Evolutionary conservation across 2,329 filamentous ascomycete species (phyloP), one percentile per base, ranked within the genome.

Genomic region (Scytalidium sp.): DNA sequence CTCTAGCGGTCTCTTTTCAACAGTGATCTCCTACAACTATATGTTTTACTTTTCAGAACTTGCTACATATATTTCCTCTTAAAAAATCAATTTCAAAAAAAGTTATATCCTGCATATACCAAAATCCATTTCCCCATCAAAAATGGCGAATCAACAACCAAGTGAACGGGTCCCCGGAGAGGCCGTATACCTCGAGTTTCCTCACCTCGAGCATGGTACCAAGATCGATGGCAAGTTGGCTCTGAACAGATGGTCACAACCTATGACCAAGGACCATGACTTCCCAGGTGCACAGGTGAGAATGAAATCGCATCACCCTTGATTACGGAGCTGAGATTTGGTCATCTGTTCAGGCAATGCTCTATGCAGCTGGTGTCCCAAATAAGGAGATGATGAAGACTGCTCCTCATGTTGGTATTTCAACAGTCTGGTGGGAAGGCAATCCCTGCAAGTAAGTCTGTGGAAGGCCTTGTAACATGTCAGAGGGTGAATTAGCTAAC

Each of bases 381-480:
- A 82, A 90, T 64, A 79, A 83, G 61, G 77, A 94, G 49, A 83
- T 85, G 63, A 96, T 97, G 89, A 92, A 93, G 71, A 93, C 80
- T 50, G 87, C 88, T 47, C 90, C 93, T 11, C 93, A 97, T 56
- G 88, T 97, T 21, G 93, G 93, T 50, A 83, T 97, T 64, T 87
- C 91, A 7, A 91, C 88, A 4, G 89, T 97, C 3, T 97, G 92
- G 92, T 97, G 92, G 92, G 91, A 97, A 70, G 93, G 93, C 22
- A 97, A 97, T 66, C 90, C 93, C 32, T 97, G 92, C 83, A 96
- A 96, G 85, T 89, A 70, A 72, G 85, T 78, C 15, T 27, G 41
- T 41, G 45, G 17, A 11, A 42, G 17, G 41, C 32, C 5, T 36
- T 15, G 15, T 7, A 9, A 29, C 10, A 32, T 22, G 15, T 19